Evolutionary conservation across 2,329 filamentous ascomycete genomes (phyloP), one percentile per base, ranked within the genome.

Genomic region (Acephala macrosclerotiorum): DNA sequence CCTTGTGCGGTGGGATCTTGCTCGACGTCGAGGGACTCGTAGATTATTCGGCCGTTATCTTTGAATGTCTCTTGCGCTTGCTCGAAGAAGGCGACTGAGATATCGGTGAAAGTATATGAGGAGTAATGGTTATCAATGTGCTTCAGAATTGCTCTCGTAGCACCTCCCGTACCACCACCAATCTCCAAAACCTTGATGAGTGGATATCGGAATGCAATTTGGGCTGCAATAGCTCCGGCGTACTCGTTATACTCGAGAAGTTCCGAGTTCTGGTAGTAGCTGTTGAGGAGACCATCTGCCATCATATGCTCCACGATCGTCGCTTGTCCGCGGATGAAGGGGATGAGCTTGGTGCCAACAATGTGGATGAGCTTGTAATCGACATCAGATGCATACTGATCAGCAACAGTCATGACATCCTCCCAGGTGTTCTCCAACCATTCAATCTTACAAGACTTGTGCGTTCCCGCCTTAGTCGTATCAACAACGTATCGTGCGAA

Each of bases 101-200:
- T 77, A 63, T 84, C 82, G 0, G 83, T 84, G 71, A 76, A 85
- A 0, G 79, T 81, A 69, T 84, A 85, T 1, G 75, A 76, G 2
- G 74, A 68, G 55, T 79, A 80, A 2, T 64, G 9, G n/a, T 69
- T 20, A 1, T 72, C 76, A 12, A 83, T 66, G 5, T 61, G 57
- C 4, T 71, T 63, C 3, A 84, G 67, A 5, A 84, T 72, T 1
- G 64, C 61, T 5, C 74, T 70, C 0, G 82, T 84, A 0, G 80
- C 75, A 12, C 76, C 77, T 2, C 81, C 82, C 3, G 80, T 82
- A 1, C 82, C 82, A 11, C 79, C 81, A 18, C 81, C 81, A 35
- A 80, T 72, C 60, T 75, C 72, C 11, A 75, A 62, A 49, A 75
- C 69, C 42, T 70, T 69, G 25, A 69, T 58, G n/a, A 68, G 60